phyloP scores from a whole-genome alignment of 345 rosid species.

The Eucalyptus camaldulensis region DNA sequence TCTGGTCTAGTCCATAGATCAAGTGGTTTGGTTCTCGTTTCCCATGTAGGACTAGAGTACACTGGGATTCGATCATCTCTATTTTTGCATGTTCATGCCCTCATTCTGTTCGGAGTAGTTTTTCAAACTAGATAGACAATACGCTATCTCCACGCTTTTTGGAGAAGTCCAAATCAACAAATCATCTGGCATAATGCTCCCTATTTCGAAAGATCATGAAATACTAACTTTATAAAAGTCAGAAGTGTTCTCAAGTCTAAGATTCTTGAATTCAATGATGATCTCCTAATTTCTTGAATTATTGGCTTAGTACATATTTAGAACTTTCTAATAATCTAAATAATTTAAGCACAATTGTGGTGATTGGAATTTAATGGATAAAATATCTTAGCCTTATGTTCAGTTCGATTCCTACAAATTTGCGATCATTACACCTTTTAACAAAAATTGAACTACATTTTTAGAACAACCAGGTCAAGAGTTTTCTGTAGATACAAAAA shows the following conservation, averaged over 20 bases:
- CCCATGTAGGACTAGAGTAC: too few species aligned
- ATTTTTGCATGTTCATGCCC: background rate
- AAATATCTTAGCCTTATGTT: background rate
- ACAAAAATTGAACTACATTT: too few species aligned
- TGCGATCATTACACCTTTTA: background rate
- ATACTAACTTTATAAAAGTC: too few species aligned
- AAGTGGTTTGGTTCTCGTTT: rapidly evolving
- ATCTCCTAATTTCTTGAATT: background rate
- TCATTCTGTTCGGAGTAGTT: rapidly evolving
- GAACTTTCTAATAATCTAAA: too few species aligned
- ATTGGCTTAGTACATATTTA: background rate
- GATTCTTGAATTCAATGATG: too few species aligned
- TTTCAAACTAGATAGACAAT: background rate
- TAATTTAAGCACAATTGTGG: too few species aligned
- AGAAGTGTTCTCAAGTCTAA: rapidly evolving
- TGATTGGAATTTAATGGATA: too few species aligned
- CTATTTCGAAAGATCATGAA: background rate
- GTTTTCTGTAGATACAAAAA: too few species aligned
- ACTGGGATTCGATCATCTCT: background rate
- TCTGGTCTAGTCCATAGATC: rapidly evolving
- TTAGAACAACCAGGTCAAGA: too few species aligned
- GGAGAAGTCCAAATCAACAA: too few species aligned
- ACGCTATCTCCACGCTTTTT: too few species aligned
- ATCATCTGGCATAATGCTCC: background rate
- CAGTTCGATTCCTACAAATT: rapidly evolving